Base-by-base conservation (phyloP, 78 protist genomes). In the Planoprotostelium fungivorum region DNA sequence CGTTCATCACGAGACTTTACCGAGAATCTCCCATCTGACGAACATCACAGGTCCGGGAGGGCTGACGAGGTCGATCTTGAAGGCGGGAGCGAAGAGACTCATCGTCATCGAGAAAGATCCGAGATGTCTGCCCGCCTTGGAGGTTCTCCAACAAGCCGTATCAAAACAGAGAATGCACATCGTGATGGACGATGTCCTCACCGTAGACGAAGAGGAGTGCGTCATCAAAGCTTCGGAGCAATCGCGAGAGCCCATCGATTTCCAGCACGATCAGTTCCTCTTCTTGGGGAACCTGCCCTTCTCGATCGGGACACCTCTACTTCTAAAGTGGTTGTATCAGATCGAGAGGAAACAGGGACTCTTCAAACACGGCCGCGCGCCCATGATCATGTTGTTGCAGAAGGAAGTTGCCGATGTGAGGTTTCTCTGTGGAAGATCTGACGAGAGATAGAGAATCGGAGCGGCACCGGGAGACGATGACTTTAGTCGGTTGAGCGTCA, bases 271-370 rank as follows among this genome's bases (percentile, higher is more conserved):
- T 0, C 91, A 89, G 37, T 89, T 93, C 36, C 38, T 35, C 29
- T 37, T 95, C 63, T 83, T 93, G 35, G 97, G 97, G 35, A 95
- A 95, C 63, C 92, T 95, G 1, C 97, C 97, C 37, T 95, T 93
- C 83, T 86, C 87, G 83, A 91, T 95, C 29, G 91, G 95, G 31
- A 95, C 97, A 36, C 97, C 92, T 29, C 93, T 95, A 37, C 88
- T 91, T 85, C 25, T 95, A 9, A 88, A 90, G 37, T 93, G 93
- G 94, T 34, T 95, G 10, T 83, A 88, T 34, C 94, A 92, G 84
- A 91, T 95, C 25, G 36, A 73, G 84, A 87, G 88, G 23, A 37
- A 85, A 38, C 35, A 36, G n/a, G 94, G 94, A 29, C 34, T 84
- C 25, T 87, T 84, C 51, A 87, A 88, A n/a, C 89, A 87, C 38